phyloP scores from a whole-genome alignment of 2,329 filamentous ascomycete genomes.

The Thielaviopsis euricoi region DNA sequence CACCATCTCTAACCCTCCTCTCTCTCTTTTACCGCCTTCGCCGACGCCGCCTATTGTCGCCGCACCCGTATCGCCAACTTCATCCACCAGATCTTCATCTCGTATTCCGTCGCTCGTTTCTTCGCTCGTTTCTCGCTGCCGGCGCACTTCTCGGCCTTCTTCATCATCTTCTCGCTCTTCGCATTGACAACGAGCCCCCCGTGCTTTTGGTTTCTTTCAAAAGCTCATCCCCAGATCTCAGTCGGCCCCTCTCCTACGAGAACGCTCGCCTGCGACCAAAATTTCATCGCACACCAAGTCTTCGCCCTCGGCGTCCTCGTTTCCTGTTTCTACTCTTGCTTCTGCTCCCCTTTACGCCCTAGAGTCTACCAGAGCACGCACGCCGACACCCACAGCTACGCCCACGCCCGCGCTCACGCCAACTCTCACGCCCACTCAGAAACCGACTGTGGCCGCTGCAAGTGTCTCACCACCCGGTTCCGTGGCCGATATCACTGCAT shows the following conservation, averaged over 20 bases:
- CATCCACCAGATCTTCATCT: not conserved
- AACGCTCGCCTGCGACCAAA: not conserved
- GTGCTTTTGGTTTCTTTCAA: slow-evolving; percentile 10
- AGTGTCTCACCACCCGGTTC: not conserved
- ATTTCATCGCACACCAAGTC: not conserved
- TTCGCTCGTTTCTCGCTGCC: slow-evolving; percentile 5
- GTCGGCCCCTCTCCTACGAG: slow-evolving; percentile 5
- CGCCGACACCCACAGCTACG: not conserved
- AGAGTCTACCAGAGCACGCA: not conserved
- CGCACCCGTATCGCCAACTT: not conserved
- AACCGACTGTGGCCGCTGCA: not conserved
- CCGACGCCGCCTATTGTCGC: not conserved
- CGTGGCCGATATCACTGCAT: not conserved
- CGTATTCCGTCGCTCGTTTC: slow-evolving; percentile 5
- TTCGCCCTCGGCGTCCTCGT: not conserved
- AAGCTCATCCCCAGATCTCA: slow-evolving; percentile 7
- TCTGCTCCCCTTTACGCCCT: not conserved
- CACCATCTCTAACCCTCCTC: not conserved
- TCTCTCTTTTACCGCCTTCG: not conserved
- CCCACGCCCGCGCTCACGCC: not conserved
- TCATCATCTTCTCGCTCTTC: slow-evolving; percentile 1
- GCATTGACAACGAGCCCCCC: slow-evolving; percentile 10
- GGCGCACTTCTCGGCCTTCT: not conserved
- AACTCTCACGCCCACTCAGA: not conserved
- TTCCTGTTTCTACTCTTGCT: not conserved